phyloP scores from a whole-genome alignment of 2,329 filamentous ascomycete genomes.

The Dactylellina drechsleri region DNA sequence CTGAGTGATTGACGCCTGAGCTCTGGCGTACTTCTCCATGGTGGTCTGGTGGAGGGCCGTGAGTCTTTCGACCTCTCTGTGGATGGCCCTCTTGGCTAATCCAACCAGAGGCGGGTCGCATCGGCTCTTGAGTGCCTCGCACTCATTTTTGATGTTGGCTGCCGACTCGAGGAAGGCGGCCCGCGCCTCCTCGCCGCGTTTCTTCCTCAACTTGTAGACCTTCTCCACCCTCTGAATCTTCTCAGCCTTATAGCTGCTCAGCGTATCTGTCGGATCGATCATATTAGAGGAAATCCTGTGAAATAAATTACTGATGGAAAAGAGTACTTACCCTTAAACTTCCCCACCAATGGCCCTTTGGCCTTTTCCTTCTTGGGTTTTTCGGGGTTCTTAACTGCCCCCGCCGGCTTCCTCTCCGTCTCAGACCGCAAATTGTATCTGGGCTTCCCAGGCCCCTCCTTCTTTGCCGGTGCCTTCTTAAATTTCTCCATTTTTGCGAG shows the following conservation, averaged over 20 bases:
- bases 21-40: conserved; percentile 11
- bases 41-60: conserved; percentile 5
- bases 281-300: background rate
- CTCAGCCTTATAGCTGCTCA: conserved; percentile 1
- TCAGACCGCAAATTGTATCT: conserved; percentile 18
- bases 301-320: too few relatives aligned
- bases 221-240: too few relatives aligned
- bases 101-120: background rate
- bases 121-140: conserved; percentile 10
- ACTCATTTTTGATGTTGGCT: conserved; percentile 10
- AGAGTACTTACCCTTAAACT: conserved; percentile 14
- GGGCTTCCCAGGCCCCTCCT: conserved; percentile 5
- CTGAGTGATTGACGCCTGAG: conserved; percentile 12
- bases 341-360: background rate
- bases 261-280: conserved; percentile 1
- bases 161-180: background rate
- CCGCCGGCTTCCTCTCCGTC: background rate
- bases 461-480: background rate
- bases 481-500: background rate
- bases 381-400: background rate
- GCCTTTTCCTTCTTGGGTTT: conserved; percentile 28
- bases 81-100: conserved; percentile 9
- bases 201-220: conserved; percentile 13
- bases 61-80: conserved; percentile 2
- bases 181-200: conserved; percentile 4